These are phyloP conservation scores for Bassia scoparia DNA, from an alignment of 148 eudicot genomes.

Conservation along the genomic window DNA sequence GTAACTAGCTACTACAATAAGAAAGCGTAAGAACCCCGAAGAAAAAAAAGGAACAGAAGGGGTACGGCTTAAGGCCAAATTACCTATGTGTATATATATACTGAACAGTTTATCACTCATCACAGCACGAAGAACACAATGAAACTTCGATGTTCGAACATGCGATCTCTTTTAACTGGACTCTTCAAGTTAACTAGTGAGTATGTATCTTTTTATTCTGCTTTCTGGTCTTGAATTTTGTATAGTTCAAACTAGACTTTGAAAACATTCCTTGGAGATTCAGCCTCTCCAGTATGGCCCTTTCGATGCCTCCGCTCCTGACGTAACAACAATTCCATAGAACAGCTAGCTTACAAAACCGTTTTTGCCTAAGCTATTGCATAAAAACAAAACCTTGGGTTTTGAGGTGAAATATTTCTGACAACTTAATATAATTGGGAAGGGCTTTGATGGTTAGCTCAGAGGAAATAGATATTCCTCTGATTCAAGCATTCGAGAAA, in stretches of 20 bases:
- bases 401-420: too few species aligned
- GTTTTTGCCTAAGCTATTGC: neutral
- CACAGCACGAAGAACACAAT: neutral
- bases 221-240: neutral
- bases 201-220: neutral
- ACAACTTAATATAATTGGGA: neutral
- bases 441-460: constrained; percentile 45
- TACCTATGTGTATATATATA: too few species aligned
- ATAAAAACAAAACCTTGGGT: too few species aligned
- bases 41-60: too few species aligned
- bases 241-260: constrained; percentile 11
- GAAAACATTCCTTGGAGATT: constrained; percentile 33
- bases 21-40: too few species aligned
- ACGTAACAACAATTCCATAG: neutral
- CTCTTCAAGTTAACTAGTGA: neutral
- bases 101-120: too few species aligned
- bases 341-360: neutral
- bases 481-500: constrained; percentile 89
- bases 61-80: too few species aligned
- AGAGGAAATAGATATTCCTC: constrained; percentile 78
- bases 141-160: constrained; percentile 12
- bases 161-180: neutral
- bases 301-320: constrained; percentile 38
- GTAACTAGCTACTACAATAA: too few species aligned
- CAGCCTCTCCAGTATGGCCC: constrained; percentile 21